Base-by-base conservation (phyloP, 352 stramenopile species). In the Globisporangium barbulae region DNA sequence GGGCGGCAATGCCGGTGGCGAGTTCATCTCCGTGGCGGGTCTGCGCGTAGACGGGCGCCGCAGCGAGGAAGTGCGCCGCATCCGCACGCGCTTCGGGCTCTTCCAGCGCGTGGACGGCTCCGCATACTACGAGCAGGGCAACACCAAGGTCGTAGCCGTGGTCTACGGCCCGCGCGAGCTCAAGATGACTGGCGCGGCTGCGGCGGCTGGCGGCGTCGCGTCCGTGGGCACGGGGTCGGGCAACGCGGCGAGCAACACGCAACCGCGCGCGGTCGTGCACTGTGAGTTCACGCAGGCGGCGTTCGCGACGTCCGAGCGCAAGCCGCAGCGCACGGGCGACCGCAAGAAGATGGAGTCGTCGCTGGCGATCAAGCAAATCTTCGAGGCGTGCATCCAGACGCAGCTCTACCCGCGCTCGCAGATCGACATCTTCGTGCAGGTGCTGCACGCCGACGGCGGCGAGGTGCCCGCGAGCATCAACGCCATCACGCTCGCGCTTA, bases 401-500 rank as follows among this genome's bases (percentile, higher is more conserved):
- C 79, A 97, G 52, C 73, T 97, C 59, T 97, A 97, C 59, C 88
- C 90, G 56, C 81, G 87, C 21, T 97, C 90, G 54, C 90, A 98
- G 75, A 97, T 98, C 64, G 89, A 97, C 65, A 91, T 98, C 28
- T 97, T 96, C 37, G 83, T 97, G 39, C 91, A 97, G 64, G 87
- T 98, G 63, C 70, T 97, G 53, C 89, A 97, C 61, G 83, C 89
- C 5, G 92, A 98, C 64, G 92, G 92, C 37, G 87, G 91, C 13
- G 83, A 94, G 63, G 69, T 97, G n/a, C 71, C 88, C 0, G 88
- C 90, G 22, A 92, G 83, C 53, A 93, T 97, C 68, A 98, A 98
- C 66, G 92, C 91, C 21, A 88, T 95, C 37, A 93, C 88, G 21
- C 73, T 97, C 60, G 92, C 92, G 57, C 75, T 98, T 0, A 91